Evolutionary conservation across 495 filamentous ascomycete genomes (phyloP).

Genomic region (Aspergillus heteromorphus): DNA sequence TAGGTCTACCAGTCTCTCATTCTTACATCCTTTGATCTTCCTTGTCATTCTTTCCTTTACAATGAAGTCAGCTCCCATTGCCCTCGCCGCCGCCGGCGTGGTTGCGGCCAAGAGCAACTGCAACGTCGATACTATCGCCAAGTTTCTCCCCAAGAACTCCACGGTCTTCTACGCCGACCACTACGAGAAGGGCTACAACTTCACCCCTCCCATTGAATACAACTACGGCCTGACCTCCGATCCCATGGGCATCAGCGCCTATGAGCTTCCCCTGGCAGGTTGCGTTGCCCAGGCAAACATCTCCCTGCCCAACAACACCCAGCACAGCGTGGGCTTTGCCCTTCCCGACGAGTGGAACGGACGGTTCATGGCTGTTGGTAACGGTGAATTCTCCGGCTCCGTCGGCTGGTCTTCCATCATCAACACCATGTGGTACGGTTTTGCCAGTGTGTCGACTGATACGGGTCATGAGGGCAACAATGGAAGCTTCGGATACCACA

Average conservation of each 20-base stretch:
- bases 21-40: background rate
- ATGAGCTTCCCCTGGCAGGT: background rate
- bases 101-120: background rate
- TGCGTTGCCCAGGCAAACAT: constrained; percentile 4
- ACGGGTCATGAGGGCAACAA: constrained; percentile 51
- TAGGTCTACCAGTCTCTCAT: background rate
- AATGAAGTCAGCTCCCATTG: background rate
- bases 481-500: constrained; percentile 12
- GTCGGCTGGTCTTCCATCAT: constrained; percentile 3
- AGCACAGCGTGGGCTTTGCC: background rate
- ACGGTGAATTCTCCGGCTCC: constrained; percentile 4
- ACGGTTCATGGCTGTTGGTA: constrained; percentile 6
- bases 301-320: background rate
- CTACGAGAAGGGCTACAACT: background rate
- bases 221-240: background rate
- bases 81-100: background rate
- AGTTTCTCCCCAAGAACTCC: background rate
- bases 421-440: constrained; percentile 35
- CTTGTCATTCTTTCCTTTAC: background rate
- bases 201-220: background rate
- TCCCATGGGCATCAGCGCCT: background rate
- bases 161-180: background rate
- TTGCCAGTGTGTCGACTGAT: constrained; percentile 50
- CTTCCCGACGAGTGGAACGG: constrained; percentile 6
- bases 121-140: background rate